Evolutionary conservation across 148 eudicot species (phyloP), one percentile per base, ranked within the genome.

Genomic region (Dianthus caryophyllus): DNA sequence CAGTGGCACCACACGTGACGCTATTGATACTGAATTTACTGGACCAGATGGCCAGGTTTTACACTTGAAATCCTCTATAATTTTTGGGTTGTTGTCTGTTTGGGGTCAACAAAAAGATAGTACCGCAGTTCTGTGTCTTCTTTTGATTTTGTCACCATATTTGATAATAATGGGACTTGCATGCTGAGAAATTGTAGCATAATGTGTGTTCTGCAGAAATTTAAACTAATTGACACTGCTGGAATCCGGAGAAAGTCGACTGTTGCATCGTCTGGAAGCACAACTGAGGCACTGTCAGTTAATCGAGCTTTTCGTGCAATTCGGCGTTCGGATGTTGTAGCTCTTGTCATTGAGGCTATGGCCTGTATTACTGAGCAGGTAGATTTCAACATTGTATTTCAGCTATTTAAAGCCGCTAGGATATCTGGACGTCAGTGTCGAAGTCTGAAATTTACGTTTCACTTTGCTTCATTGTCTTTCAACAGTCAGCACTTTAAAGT

Each of bases 321-420:
- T 75, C 97, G 97, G 14, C 96, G 91, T 66, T 90, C 97, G 73
- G 99, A 95, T 87, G 91, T 95, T 70, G 99, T 90, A 54, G 99
- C 97, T 64, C 86, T 95, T 21, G 93, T 95, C 26, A 87, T 90
- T 60, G 99, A 90, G 76, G 99, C 99, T 46, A 76, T 95, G 97
- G 99, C 97, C 58, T 95, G 99, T 71, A 84, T 95, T 25, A 95
- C 99, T n/a, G 97, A 95, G 76, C 99, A 95, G 97, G 99, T 95
- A 76, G 62, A 15, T 56, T 56, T 20, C 66, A 20, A 58, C 36
- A 16, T 66, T 27, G 33, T 50, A 31, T 75, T 48, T 41, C 9
- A 39, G 44, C 47, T 20, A 46, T 14, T n/a, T n/a, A 1, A 6
- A n/a, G 27, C 26, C 2, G 36, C 2, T 44, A 9, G 16, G 43